Conservation (phyloP, 2,329 filamentous ascomycete genomes). For the Neonectria ditissima region DNA sequence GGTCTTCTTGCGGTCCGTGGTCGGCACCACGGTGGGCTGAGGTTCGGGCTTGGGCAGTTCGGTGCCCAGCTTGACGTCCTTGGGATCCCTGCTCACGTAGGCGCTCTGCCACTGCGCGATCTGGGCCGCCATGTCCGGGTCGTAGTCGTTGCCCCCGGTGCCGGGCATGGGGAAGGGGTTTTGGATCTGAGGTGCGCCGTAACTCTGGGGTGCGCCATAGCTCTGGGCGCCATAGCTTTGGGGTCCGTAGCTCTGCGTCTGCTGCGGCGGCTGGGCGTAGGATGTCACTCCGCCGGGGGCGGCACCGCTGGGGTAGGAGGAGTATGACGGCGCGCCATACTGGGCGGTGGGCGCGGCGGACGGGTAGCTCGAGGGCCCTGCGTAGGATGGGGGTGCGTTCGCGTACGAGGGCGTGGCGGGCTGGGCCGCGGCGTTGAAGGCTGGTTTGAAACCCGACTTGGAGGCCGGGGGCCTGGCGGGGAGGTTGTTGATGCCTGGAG, state of each 20-base stretch:
- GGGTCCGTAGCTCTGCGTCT: conserved; percentile 37
- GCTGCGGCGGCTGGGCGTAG: conserved; percentile 39
- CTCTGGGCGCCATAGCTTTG: conserved; percentile 45
- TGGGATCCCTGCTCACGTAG: conserved; percentile 75
- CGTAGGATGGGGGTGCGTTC: conserved; percentile 43
- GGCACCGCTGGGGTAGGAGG: conserved; percentile 50
- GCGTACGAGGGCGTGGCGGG: conserved; percentile 55
- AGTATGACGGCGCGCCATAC: conserved; percentile 59
- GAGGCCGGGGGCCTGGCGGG: conserved; percentile 81
- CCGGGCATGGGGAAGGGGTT: conserved; percentile 83
- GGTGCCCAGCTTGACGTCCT: conserved; percentile 51
- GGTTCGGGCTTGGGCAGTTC: conserved; percentile 49
- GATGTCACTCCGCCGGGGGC: conserved; percentile 44
- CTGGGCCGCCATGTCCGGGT: conserved; percentile 89
- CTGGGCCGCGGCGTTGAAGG: conserved; percentile 59
- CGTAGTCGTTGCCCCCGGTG: conserved; percentile 58
- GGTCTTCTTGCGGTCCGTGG: conserved; percentile 80
- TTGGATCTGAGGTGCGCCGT: conserved; percentile 73
- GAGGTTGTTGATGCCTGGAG: conserved; percentile 77
- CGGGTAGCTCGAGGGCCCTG: conserved; percentile 50
- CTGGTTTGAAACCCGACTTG: conserved; percentile 59
- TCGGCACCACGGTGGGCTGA: conserved; percentile 56
- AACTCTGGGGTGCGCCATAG: conserved; percentile 49
- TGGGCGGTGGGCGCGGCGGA: conserved; percentile 50
- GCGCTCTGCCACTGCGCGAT: conserved; percentile 96